Base-by-base conservation (phyloP, 1,139 yeast genomes). In the Diutina catenulata region DNA sequence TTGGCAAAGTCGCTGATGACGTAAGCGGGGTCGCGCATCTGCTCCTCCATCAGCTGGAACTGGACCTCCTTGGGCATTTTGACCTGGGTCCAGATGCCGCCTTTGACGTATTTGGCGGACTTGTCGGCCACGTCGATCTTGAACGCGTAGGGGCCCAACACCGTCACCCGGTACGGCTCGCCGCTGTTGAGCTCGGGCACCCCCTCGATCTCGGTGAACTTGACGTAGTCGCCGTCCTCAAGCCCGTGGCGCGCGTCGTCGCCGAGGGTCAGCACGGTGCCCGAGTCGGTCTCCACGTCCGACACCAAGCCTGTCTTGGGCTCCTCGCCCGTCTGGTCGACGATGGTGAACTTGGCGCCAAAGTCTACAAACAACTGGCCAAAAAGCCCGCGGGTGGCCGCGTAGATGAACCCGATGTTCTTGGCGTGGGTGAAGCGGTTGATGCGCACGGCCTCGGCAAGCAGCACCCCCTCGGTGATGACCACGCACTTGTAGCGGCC, bases 171-270 rank as follows among this genome's bases (percentile, higher is more conserved):
- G 52, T 70, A 76, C 2, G 91, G 75, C 39, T 70, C 61, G 6
- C 86, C 94, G 42, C 77, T 79, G 53, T 82, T 84, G 44, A 91
- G 64, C 45, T 62, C 62, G 3, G 62, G 66, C 60, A 73, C 66
- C 19, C 96, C 96, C 49, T 79, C 74, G 26, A 88, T 78, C 58
- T 88, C 97, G n/a, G 83, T 56, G 52, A 88, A 88, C 54, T 80
- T 82, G 40, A 91, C 95, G 53, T 64, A 83, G 51, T 83, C 83
- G 15, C 96, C 97, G 56, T 86, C 95, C 62, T 87, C 86, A 41
- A 91, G 67, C 10, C 95, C 95, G 54, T 91, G 99, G 57, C 97
- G 78, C 44, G 75, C 78, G 48, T 87, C 97, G 53, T 83, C 95
- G 50, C 88, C 70, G 69, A 84, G 84, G 20, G 96, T 82, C 7